A percentile compares a stretch with the other conserved stretches of the same genome.
Conservation (phyloP, 1,284 basidiomycete species). For the Heterobasidion occidentale region DNA sequence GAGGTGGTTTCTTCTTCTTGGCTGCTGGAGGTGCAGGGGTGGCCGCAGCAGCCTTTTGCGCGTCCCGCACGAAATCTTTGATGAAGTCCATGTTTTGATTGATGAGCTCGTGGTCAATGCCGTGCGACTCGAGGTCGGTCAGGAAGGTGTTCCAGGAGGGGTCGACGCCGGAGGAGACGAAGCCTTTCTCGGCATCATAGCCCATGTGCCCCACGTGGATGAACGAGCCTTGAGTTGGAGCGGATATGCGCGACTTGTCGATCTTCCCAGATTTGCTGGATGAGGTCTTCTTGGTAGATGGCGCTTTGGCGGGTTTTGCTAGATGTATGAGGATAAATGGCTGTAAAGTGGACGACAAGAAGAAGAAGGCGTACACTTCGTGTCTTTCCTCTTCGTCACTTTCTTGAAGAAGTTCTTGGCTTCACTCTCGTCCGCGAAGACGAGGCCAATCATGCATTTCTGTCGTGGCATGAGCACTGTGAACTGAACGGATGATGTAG, state of each 20-base stretch:
- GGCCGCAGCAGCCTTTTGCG: slow-evolving; percentile 28
- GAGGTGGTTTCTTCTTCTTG: slow-evolving; percentile 49
- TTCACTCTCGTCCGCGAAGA: slow-evolving; percentile 85
- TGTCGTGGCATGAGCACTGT: slow-evolving; percentile 17
- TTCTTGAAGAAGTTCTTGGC: slow-evolving; percentile 90
- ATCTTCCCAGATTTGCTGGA: slow-evolving; percentile 47
- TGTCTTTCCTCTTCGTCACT: slow-evolving; percentile 67
- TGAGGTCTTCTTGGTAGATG: slow-evolving; percentile 55
- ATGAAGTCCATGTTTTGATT: slow-evolving; percentile 85
- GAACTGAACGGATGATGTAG: too few species aligned
- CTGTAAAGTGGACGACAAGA: slow-evolving; percentile 1
- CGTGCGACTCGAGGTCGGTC: slow-evolving; percentile 61
- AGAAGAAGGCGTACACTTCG: slow-evolving; percentile 35
- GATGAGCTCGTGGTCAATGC: slow-evolving; percentile 59
- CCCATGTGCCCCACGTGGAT: slow-evolving; percentile 95
- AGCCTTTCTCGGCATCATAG: slow-evolving; percentile 82
- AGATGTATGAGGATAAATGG: not conserved
- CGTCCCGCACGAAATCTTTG: slow-evolving; percentile 72
- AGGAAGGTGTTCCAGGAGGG: slow-evolving; percentile 85
- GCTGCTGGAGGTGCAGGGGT: slow-evolving; percentile 6
- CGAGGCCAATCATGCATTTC: slow-evolving; percentile 87
- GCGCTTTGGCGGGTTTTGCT: slow-evolving; percentile 28
- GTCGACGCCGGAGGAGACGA: slow-evolving; percentile 85
- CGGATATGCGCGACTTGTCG: slow-evolving; percentile 89
- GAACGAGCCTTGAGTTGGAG: slow-evolving; percentile 74